A percentile compares a stretch with the other conserved stretches of the same genome.
Conservation (phyloP, 108 stramenopile species). For the Skeletonema potamos region DNA sequence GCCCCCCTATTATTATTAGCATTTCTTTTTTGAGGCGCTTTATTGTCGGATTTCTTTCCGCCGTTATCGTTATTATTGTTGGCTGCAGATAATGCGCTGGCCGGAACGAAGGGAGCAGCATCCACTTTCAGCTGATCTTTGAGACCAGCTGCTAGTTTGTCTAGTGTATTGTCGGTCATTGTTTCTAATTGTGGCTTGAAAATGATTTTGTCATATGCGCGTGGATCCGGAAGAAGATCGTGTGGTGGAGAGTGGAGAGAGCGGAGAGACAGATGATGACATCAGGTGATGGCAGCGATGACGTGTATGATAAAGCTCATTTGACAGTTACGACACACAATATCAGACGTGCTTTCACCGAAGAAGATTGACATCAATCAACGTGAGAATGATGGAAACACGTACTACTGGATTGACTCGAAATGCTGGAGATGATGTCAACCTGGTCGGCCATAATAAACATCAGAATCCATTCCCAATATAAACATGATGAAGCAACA, state of each 20-base stretch:
- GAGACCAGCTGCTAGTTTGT: neutral
- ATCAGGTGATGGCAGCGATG: neutral
- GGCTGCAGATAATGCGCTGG: neutral
- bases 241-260: neutral
- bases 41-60: neutral
- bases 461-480: constrained; percentile 2
- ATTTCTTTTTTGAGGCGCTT: neutral
- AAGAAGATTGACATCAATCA: neutral
- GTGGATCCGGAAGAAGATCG: too few relatives aligned
- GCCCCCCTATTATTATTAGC: neutral
- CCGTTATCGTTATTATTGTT: neutral
- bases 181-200: neutral
- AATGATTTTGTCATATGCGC: too few relatives aligned
- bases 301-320: neutral
- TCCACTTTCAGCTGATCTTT: neutral
- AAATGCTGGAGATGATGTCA: neutral
- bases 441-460: neutral
- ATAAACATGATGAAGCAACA: neutral
- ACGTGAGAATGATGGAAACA: neutral
- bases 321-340: neutral
- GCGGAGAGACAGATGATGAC: neutral
- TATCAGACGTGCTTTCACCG: neutral
- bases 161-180: neutral
- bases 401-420: neutral
- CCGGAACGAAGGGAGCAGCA: neutral